Base-by-base conservation (phyloP, 306 rosid genomes). In the Trifolium fragiferum region DNA sequence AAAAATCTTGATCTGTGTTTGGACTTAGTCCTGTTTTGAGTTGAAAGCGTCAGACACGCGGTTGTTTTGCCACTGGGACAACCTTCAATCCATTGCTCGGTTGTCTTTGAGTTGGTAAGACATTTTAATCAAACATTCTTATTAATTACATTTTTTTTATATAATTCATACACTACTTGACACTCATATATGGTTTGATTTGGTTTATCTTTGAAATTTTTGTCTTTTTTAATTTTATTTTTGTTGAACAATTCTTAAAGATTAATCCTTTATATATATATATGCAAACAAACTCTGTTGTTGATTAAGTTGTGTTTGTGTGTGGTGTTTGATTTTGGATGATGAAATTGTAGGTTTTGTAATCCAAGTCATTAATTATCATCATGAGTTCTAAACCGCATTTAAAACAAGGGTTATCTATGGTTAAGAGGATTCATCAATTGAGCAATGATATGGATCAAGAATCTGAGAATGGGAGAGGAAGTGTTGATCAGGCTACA, bases 71-170 rank as follows among this genome's bases (percentile, higher is more conserved):
- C 70, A 79, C 41, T 59, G 18, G 43, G 75, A 35, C 74, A 78
- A 46, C 3, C 41, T 58, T 62, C 54, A 65, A 46, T 62, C 35
- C n/a, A 20, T 76, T 76, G 77, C 60, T 32, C 11, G 76, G 78
- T 68, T 84, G 87, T 85, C 84, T 76, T 76, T 78, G 76, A 81
- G 80, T 82, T 62, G 89, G 90, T 89, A 84, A 66, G 60, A 57
- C 1, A 57, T 23, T 57, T 23, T 3, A 19, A 54, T 1, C 86
- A 77, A 72, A 27, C 47, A 65, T 66, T 73, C 64, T 75, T 59
- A 70, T 2, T 30, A 13, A 53, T 78, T 82, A 12, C 21, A 44
- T 62, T 66, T 81, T 44, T 78, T 78, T 13, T 14, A 60, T 65
- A 54, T 68, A 51, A 59, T 70, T 70, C 80, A 35, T 38, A 16